These are phyloP conservation scores for Fomes fomentarius DNA, from an alignment of 1,284 basidiomycete species.

Conservation along the genomic window DNA sequence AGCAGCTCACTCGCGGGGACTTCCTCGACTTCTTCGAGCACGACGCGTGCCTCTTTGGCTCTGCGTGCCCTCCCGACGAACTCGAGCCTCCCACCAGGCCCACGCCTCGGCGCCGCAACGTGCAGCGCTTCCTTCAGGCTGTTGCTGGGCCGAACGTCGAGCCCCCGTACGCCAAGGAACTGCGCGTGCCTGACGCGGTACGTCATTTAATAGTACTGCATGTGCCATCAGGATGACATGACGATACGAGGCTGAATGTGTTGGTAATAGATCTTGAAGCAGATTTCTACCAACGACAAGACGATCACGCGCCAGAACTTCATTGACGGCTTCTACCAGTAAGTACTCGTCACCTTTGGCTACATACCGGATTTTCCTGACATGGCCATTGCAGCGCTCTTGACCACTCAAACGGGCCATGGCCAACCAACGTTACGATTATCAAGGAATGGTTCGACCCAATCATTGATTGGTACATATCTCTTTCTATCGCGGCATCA, in stretches of 20 bases:
- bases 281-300: background rate
- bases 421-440: background rate
- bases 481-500: background rate
- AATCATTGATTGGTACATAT: background rate
- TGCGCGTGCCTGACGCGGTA: background rate
- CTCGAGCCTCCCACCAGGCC: background rate
- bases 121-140: background rate
- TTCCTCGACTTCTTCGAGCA: background rate
- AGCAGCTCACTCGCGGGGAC: no score
- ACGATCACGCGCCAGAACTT: background rate
- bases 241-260: background rate
- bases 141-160: background rate
- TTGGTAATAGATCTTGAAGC: background rate
- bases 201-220: background rate
- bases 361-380: background rate
- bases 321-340: slow-evolving; percentile 1
- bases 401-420: background rate
- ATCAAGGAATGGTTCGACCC: background rate
- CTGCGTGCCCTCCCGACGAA: background rate
- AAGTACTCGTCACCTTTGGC: background rate
- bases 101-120: background rate
- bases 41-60: slow-evolving; percentile 1
- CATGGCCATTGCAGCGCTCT: background rate
- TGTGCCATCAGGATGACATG: background rate
- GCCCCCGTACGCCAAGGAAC: background rate